Conservation (phyloP, 169 alveolate genomes). For the Cryptosporidium bovis region DNA sequence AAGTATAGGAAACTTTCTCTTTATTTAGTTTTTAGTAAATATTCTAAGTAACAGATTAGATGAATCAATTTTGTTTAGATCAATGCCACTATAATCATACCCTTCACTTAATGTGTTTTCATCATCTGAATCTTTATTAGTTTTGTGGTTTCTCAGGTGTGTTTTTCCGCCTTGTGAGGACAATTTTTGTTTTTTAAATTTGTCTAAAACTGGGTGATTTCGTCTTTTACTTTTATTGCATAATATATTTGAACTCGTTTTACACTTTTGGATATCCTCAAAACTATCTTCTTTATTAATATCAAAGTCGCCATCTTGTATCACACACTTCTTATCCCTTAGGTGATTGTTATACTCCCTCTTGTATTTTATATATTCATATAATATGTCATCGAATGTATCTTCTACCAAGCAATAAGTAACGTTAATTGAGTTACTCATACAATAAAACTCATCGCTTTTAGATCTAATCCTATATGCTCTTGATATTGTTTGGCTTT, state of each 20-base stretch:
- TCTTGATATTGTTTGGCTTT: constrained; percentile 59
- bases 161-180: constrained; percentile 63
- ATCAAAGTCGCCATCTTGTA: background rate
- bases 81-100: no score
- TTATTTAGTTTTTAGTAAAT: constrained; percentile 22
- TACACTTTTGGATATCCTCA: no score
- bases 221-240: background rate
- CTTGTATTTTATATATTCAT: constrained; percentile 41
- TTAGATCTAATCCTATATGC: constrained; percentile 47
- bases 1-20: background rate
- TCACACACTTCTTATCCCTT: background rate
- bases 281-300: background rate
- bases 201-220: no score
- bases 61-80: constrained; percentile 14
- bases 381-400: constrained; percentile 49
- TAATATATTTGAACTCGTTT: background rate
- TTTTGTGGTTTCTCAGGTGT: constrained; percentile 7
- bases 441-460: background rate
- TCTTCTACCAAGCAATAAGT: constrained; percentile 53
- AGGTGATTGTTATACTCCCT: constrained; percentile 4
- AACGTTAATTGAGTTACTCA: constrained; percentile 10
- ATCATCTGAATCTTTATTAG: background rate
- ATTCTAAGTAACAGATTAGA: constrained; percentile 37
- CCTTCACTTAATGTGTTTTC: background rate
- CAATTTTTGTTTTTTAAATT: background rate